Base-by-base conservation (phyloP, 371 early-diverging fungal species). In the Apophysomyces variabilis region DNA sequence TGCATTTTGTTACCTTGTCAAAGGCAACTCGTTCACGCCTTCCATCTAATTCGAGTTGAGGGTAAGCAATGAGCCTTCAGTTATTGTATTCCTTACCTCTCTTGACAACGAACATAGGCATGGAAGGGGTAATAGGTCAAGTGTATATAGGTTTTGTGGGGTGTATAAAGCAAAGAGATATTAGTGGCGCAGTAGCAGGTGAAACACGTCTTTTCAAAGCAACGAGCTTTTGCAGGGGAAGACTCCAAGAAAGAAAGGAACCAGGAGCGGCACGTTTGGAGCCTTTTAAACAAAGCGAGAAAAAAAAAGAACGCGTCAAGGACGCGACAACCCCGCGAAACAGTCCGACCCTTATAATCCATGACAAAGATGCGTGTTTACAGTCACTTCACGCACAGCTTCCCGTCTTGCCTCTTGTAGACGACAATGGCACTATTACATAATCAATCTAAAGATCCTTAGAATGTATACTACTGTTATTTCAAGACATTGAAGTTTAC, bases 21-120 rank as follows among this genome's bases (percentile, higher is more conserved):
- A 95, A 95, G 73, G 89, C 90, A 38, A 95, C 95, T 62, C 83
- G 83, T 67, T 95, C 95, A 68, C 84, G 85, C 65, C 91, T 85
- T 57, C 94, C 94, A 73, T 93, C 93, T 91, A 68, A 36, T 44
- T 14, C 43, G n/a, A 18, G 44, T n/a, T 58, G 56, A 21, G 50
- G 8, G 36, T 7, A 6, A 56, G 4, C 14, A 57, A 57, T 32
- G 13, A 36, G 14, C 3, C 26, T 6, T 4, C 4, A 35, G 32
- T 18, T 57, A 16, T 14, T 26, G 32, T 3, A 3, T 26, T 41
- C 58, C 64, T 44, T 83, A 89, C 91, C 90, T 86, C 92, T 69
- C 76, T 92, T 92, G 74, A 83, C 79, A 57, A 92, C 92, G 77
- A 89, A 90, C 92, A 92, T 92, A 11, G 64, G 64, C 64, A 63